Evolutionary conservation across 257 asterid species (phyloP).

Genomic region (Petunia axillaris): DNA sequence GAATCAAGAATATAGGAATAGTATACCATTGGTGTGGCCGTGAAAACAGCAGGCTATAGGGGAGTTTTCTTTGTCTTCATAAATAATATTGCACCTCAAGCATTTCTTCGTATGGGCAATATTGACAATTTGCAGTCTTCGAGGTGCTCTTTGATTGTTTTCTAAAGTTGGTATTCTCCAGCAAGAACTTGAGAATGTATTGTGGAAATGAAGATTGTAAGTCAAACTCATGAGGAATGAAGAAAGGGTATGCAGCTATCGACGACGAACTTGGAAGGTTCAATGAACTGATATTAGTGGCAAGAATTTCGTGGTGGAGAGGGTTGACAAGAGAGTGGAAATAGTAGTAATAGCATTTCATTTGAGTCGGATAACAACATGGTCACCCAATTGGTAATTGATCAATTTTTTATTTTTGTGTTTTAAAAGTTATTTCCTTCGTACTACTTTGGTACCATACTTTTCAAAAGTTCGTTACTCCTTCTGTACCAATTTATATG

Average conservation of each 20-base stretch:
- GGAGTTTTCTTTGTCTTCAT: conserved; percentile 17
- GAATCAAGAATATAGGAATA: background rate
- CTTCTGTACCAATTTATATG: too few species aligned
- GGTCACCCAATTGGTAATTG: too few species aligned
- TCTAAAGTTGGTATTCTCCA: conserved; percentile 13
- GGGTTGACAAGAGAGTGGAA: too few species aligned
- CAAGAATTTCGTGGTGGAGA: too few species aligned
- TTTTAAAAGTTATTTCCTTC: too few species aligned
- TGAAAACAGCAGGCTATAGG: conserved; percentile 23
- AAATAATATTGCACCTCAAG: conserved; percentile 60
- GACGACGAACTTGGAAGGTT: too few species aligned
- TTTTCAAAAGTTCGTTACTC: too few species aligned
- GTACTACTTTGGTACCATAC: too few species aligned
- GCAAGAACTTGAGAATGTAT: background rate
- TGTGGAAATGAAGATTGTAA: background rate
- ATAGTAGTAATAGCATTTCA: too few species aligned
- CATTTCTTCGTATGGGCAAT: conserved; percentile 51
- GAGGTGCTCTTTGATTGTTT: conserved; percentile 30
- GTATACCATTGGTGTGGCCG: conserved; percentile 61
- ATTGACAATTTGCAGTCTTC: conserved; percentile 36
- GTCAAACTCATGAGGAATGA: background rate
- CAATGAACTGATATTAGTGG: too few species aligned
- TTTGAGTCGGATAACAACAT: too few species aligned
- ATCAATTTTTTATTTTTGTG: too few species aligned
- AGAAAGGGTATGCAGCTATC: background rate